phyloP scores from a whole-genome alignment of 1,284 basidiomycete genomes.

The Exobasidium rhododendri region DNA sequence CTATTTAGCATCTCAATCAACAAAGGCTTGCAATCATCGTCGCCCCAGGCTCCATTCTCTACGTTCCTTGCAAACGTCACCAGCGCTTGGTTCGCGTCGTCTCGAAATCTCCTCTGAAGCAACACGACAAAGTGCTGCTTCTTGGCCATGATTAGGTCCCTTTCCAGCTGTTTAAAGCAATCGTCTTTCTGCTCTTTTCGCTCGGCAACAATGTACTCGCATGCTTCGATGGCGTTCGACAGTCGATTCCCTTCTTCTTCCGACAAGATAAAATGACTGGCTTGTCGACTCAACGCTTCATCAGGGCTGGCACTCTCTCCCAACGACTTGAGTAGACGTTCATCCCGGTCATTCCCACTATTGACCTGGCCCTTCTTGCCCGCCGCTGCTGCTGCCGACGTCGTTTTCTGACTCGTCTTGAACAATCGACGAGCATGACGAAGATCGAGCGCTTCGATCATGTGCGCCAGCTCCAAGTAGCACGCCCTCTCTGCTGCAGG shows the following conservation, averaged over 20 bases:
- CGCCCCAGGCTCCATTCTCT: slow-evolving; percentile 62
- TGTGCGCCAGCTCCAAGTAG: slow-evolving; percentile 92
- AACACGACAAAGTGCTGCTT: slow-evolving; percentile 60
- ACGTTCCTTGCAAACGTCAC: slow-evolving; percentile 69
- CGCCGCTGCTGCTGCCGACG: slow-evolving; percentile 7
- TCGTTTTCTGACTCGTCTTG: slow-evolving; percentile 24
- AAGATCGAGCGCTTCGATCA: slow-evolving; percentile 82
- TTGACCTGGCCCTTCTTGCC: slow-evolving; percentile 18
- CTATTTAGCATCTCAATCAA: background rate
- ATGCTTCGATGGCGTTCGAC: slow-evolving; percentile 85
- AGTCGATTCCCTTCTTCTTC: slow-evolving; percentile 63
- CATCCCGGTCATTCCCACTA: slow-evolving; percentile 68
- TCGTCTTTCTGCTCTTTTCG: slow-evolving; percentile 73
- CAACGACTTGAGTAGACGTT: slow-evolving; percentile 76
- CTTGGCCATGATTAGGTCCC: slow-evolving; percentile 66
- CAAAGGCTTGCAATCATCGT: slow-evolving; percentile 66
- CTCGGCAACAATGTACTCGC: slow-evolving; percentile 81
- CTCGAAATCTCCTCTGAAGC: slow-evolving; percentile 65
- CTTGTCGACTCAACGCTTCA: slow-evolving; percentile 57
- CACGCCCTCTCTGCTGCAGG: slow-evolving; percentile 92
- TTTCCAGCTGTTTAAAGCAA: slow-evolving; percentile 71
- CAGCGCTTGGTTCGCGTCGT: slow-evolving; percentile 70
- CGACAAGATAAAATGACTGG: slow-evolving; percentile 41
- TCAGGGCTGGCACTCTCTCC: slow-evolving; percentile 71
- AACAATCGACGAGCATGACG: slow-evolving; percentile 53